Base-by-base conservation (phyloP, 2,329 filamentous ascomycete species). In the Aspergillus jensenii region DNA sequence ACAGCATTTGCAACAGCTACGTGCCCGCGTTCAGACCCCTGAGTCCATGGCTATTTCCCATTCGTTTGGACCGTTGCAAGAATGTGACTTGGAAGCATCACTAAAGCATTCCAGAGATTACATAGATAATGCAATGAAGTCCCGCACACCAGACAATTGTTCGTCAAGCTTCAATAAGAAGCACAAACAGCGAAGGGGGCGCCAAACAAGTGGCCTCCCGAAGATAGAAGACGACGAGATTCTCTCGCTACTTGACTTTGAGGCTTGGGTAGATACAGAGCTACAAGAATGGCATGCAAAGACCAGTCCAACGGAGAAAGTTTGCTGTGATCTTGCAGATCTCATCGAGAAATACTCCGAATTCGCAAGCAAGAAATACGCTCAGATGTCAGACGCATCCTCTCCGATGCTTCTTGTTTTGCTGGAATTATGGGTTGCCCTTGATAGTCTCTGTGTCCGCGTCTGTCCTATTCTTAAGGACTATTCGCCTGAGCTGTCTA, bases 371-470 rank as follows among this genome's bases (percentile, higher is more conserved):
- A 0, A 3, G 0, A 11, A 44, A 0, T 86, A 85, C 45, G 3
- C 56, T 6, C 61, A 53, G 0, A 73, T 76, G 2, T 79, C 84
- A 0, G 76, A 81, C 54, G 67, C 67, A 1, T 64, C 73, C 1
- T 87, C 85, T 0, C 59, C 78, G 5, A 85, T 86, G 79, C 57
- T 84, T 3, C 72, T 88, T 0, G 82, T 79, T 0, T 62, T 81
- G 1, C 60, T 84, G 6, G 82, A 86, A 55, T 68, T 87, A 0
- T 88, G 84, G 85, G 63, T 82, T 5, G 80, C 79, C 0, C 76
- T 80, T 19, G 84, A 87, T 60, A 78, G 70, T 37, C 69, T 74
- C 2, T 78, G 78, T 1, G 71, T 74, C 2, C 7, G 49, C 1
- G 52, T 69, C 0, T 71, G 74, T n/a, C 71, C 77, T 0, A 59